These are phyloP conservation scores for Nemania bipapillata DNA, from an alignment of 2,329 filamentous ascomycete genomes.

Conservation along the genomic window DNA sequence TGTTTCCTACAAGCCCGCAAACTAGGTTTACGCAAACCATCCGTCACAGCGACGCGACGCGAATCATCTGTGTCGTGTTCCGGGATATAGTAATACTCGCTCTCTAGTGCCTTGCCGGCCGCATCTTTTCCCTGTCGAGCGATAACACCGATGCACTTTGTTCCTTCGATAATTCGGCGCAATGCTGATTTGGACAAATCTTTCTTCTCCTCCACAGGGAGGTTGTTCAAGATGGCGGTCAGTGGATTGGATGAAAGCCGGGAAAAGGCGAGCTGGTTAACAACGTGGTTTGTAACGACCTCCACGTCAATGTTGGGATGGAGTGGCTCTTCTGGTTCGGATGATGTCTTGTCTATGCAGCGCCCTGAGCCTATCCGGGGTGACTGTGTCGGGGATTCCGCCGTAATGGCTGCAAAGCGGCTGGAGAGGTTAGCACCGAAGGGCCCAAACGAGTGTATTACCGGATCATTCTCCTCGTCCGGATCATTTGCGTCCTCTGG, in stretches of 20 bases:
- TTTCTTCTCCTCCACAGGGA: slow-evolving; percentile 74
- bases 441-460: slow-evolving; percentile 90
- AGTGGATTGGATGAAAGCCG: slow-evolving; percentile 90
- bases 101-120: slow-evolving; percentile 90
- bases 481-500: slow-evolving; percentile 78
- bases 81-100: slow-evolving; percentile 95
- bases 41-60: slow-evolving; percentile 82
- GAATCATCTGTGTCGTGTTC: slow-evolving; percentile 84
- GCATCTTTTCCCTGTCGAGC: slow-evolving; percentile 92
- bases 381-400: slow-evolving; percentile 70
- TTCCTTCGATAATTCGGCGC: slow-evolving; percentile 75
- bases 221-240: slow-evolving; percentile 86
- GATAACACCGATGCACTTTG: slow-evolving; percentile 87
- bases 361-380: slow-evolving; percentile 41
- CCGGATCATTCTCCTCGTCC: slow-evolving; percentile 93
- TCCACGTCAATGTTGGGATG: slow-evolving; percentile 53
- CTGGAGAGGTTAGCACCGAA: slow-evolving; percentile 87
- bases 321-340: slow-evolving; percentile 48
- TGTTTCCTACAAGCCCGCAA: slow-evolving; percentile 91
- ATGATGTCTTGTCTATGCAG: slow-evolving; percentile 42
- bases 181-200: slow-evolving; percentile 72
- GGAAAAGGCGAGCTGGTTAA: slow-evolving; percentile 96
- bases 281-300: slow-evolving; percentile 81
- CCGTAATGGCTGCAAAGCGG: slow-evolving; percentile 79
- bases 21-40: slow-evolving; percentile 87